Base-by-base conservation (phyloP, 768 basidiomycete species). In the Mycena epipterygia region DNA sequence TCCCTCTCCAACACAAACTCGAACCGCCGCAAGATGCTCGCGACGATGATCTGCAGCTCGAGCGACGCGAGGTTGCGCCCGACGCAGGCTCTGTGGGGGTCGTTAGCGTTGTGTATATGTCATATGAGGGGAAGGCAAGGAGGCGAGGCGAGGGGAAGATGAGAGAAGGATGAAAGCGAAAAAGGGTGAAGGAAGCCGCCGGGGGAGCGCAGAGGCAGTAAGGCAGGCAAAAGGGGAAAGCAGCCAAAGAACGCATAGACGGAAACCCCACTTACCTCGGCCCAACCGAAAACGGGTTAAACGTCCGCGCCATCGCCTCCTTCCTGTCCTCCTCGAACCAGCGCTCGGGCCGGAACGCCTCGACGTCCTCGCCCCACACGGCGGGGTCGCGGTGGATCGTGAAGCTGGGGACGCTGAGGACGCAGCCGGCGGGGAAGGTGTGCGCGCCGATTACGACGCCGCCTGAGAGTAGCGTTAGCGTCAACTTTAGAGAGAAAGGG, bases 261-360 rank as follows among this genome's bases (percentile, higher is more conserved):
- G n/a, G n/a, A n/a, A n/a, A n/a, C n/a, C n/a, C n/a, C n/a, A n/a
- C n/a, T n/a, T n/a, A 90, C 91, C 93, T 85, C 19, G 95, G 95
- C 3, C 95, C 95, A 68, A 88, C 88, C 1, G 93, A 95, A 79
- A 95, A 96, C 0, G 94, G 93, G 74, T 96, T 96, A 79, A 96
- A 96, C 0, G 91, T 86, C 78, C 87, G 90, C 74, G 92, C 88
- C 14, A 93, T 89, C 32, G 80, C 81, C 21, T 84, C 85, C 70
- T 86, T 67, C 48, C 44, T 80, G 76, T 93, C 89, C 51, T 85
- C 81, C 75, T 94, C 94, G 71, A 95, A 89, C 94, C 94, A 97
- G 32, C 96, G 85, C 75, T 97, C 95, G 0, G 95, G 95, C 39
- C 94, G 82, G 83, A 87, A 97, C 8, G 74, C 86, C 44, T 93